A percentile compares a stretch with the other conserved stretches of the same genome.
phyloP scores from a whole-genome alignment of 305 asterid genomes.

The Euphrasia arctica region DNA sequence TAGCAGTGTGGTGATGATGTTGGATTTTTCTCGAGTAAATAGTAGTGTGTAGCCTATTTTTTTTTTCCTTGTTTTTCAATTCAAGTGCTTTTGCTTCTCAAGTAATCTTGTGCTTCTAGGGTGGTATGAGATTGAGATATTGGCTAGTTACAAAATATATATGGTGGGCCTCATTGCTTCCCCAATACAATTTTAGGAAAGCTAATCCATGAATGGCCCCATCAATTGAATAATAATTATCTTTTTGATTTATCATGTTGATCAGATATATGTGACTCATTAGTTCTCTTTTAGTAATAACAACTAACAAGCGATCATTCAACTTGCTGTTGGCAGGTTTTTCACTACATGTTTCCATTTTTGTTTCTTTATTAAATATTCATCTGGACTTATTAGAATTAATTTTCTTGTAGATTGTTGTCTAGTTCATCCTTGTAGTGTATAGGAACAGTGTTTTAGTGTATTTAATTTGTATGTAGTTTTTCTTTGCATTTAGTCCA shows the following conservation, averaged over 20 bases:
- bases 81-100: slow-evolving; percentile 13
- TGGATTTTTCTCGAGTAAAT: slow-evolving; percentile 10
- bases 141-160: slow-evolving; percentile 7
- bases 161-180: slow-evolving; percentile 7
- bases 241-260: slow-evolving; percentile 16
- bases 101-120: slow-evolving; percentile 10
- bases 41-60: slow-evolving; percentile 11
- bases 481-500: background rate
- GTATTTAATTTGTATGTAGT: background rate
- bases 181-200: background rate
- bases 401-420: background rate
- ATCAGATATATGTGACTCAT: slow-evolving; percentile 19
- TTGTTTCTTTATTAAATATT: slow-evolving; percentile 11
- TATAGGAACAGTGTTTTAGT: slow-evolving; percentile 12
- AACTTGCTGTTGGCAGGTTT: slow-evolving; percentile 13
- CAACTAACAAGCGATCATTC: background rate
- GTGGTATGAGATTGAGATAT: slow-evolving; percentile 16
- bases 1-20: slow-evolving; percentile 14
- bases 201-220: slow-evolving; percentile 8
- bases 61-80: slow-evolving; percentile 12
- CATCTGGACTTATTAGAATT: slow-evolving; percentile 17
- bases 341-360: slow-evolving; percentile 1
- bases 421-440: slow-evolving; percentile 6
- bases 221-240: background rate
- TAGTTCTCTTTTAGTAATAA: slow-evolving; percentile 16